Evolutionary conservation across 192 early-diverging fungal genomes (phyloP).

Genomic region (Coemansia sp.): DNA sequence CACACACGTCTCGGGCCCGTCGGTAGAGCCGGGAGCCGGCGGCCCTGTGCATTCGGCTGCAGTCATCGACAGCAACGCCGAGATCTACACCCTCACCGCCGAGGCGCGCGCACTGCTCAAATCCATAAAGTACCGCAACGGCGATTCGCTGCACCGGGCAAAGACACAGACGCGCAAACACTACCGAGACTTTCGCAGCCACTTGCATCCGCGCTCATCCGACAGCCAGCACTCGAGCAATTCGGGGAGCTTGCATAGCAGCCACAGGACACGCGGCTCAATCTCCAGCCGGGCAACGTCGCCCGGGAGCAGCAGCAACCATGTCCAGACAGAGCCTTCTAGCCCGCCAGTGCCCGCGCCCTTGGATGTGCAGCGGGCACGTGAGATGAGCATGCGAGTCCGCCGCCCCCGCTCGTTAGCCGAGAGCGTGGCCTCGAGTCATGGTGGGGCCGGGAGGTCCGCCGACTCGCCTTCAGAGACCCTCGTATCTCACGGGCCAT

Average conservation of each 20-base stretch:
- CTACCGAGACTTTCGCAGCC: slow-evolving; percentile 35
- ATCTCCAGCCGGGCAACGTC: background rate
- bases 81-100: slow-evolving; percentile 44
- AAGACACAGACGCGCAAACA: slow-evolving; percentile 39
- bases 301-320: too few species aligned
- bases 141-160: slow-evolving; percentile 24
- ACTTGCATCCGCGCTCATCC: slow-evolving; percentile 22
- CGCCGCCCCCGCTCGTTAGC: slow-evolving; percentile 3
- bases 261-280: slow-evolving; percentile 1
- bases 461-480: slow-evolving; percentile 29
- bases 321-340: too few species aligned
- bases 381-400: background rate
- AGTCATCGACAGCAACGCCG: slow-evolving; percentile 43
- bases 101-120: slow-evolving; percentile 23
- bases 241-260: slow-evolving; percentile 1
- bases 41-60: too few species aligned
- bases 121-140: slow-evolving; percentile 19
- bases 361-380: slow-evolving; percentile 14
- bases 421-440: background rate
- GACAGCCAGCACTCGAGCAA: background rate
- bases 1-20: slow-evolving; percentile 42
- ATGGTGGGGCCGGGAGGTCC: background rate
- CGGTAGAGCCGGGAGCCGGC: background rate
- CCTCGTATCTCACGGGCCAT: slow-evolving; percentile 18
- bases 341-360: slow-evolving; percentile 22